Base-by-base conservation (phyloP, 2,329 filamentous ascomycete species). In the Penicillium sp. region DNA sequence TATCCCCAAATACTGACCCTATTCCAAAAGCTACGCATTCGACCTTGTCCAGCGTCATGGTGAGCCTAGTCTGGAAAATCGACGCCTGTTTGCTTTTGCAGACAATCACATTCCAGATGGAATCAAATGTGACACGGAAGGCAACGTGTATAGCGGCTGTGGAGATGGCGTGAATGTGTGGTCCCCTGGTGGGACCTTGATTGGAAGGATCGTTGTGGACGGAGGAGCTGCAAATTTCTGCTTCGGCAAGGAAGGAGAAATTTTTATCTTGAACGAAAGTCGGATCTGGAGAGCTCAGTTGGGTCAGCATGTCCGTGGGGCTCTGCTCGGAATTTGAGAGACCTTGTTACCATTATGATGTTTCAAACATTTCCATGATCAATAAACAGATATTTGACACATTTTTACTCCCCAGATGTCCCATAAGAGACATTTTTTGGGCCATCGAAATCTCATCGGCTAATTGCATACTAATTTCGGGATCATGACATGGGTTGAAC, bases 201-300 rank as follows among this genome's bases (percentile, higher is more conserved):
- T 87, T 59, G 72, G 79, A 4, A 87, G 86, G 70, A 82, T 87
- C 37, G 80, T 79, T 61, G 68, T 82, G 0, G 78, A 78, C 0
- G 73, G 74, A 16, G 72, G 68, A 0, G 69, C 68, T 3, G 76
- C 78, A 14, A 81, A 81, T 59, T 81, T 81, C 63, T 73, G 77
- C 55, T 81, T 81, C 59, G 77, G 69, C 66, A 52, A 71, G 71
- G 7, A 68, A 7, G 60, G 62, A 3, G 53, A 57, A 18, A 55
- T 65, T n/a, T 64, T 80, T 29, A 64, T 81, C 5, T 75, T 80
- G 56, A 75, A 78, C 5, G 77, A 78, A 51, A 70, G 76, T 57
- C 71, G 64, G 42, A 58, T 81, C 9, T 81, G 76, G 77, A 67
- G 69, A 49, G 58, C 79, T 13, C 67, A 72, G 39, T 58, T 79